Base-by-base conservation (phyloP, 768 basidiomycete genomes). In the Macrolepiota albuminosa region DNA sequence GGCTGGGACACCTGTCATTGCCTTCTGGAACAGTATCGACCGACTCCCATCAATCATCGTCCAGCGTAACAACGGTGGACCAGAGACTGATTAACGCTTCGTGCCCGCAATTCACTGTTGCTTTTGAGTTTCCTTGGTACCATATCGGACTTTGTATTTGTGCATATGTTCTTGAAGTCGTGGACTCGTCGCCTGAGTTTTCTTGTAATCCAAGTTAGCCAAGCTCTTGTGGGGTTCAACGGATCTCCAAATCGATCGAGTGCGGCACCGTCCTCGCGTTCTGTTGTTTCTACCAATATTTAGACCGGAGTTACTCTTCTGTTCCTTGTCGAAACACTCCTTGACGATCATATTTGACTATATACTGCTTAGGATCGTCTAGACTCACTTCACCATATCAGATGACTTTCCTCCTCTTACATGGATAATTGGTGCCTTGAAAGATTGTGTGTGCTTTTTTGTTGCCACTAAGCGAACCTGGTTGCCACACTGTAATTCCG, bases 241-340 rank as follows among this genome's bases (percentile, higher is more conserved):
- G 31, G 2, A 29, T 9, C 31, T 50, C 16, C 31, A 16, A 29
- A 26, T 37, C 26, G 24, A 54, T 52, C 34, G 6, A 49, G 31
- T 49, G 13, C 10, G 24, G 4, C 8, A 11, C 39, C 36, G 21
- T 24, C 14, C 39, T 36, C 9, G 48, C 29, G 29, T 33, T n/a
- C 31, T 21, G 14, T 26, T 26, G 13, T 26, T 18, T 39, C 5
- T 16, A 24, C 24, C 10, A 18, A 29, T 6, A 40, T 16, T 40
- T 16, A 40, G 40, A 42, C n/a, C 8, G 5, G n/a, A 43, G 6
- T 21, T 43, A 34, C 42, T 43, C 16, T 21, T 21, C 29, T 48
- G 47, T 16, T 31, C 10, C 10, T 51, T n/a, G 18, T 34, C 14
- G 21, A 24, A 37, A 52, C 21, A 82, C 81, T 57, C 74, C 13